A percentile compares a stretch with the other conserved stretches of the same genome.
phyloP scores from a whole-genome alignment of 345 rosid genomes.

The Salix viminalis region DNA sequence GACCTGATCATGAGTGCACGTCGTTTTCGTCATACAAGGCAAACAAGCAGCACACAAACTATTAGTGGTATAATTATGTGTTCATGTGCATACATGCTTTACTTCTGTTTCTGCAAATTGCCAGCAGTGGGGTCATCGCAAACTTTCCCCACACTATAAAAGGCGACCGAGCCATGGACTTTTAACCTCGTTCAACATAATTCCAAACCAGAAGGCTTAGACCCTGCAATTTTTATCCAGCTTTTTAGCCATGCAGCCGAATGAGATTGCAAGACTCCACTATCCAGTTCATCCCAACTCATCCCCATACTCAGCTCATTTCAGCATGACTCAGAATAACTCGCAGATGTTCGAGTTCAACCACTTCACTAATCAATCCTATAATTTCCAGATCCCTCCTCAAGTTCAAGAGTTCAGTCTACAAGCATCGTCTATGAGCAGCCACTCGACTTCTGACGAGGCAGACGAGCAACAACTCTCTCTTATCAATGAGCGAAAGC shows the following conservation, averaged over 20 bases:
- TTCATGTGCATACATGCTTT: slow-evolving; percentile 15
- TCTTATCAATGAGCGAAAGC: slow-evolving; percentile 76
- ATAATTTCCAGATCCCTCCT: slow-evolving; percentile 29
- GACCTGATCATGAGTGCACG: slow-evolving; percentile 6
- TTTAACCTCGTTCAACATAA: slow-evolving; percentile 21
- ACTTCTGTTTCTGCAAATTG: slow-evolving; percentile 24
- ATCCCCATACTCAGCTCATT: slow-evolving; percentile 43
- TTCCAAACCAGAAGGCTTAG: slow-evolving; percentile 1
- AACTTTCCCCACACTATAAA: slow-evolving; percentile 47
- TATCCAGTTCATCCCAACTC: slow-evolving; percentile 34
- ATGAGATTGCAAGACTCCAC: slow-evolving; percentile 50
- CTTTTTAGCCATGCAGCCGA: slow-evolving; percentile 49
- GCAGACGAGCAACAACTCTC: slow-evolving; percentile 59
- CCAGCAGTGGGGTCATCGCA: slow-evolving; percentile 41
- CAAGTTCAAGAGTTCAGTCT: slow-evolving; percentile 34
- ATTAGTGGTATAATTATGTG: not conserved
- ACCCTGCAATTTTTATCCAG: not conserved
- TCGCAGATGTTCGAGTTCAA: slow-evolving; percentile 30
- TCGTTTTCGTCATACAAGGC: not conserved
- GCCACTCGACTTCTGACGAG: slow-evolving; percentile 77
- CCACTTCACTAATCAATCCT: slow-evolving; percentile 31
- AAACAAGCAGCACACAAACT: slow-evolving; percentile 6
- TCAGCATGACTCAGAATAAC: slow-evolving; percentile 29
- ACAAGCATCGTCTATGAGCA: slow-evolving; percentile 48
- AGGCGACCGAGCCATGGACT: slow-evolving; percentile 29